Conservation (phyloP, 129 eudicot genomes). For the Calendula officinalis region DNA sequence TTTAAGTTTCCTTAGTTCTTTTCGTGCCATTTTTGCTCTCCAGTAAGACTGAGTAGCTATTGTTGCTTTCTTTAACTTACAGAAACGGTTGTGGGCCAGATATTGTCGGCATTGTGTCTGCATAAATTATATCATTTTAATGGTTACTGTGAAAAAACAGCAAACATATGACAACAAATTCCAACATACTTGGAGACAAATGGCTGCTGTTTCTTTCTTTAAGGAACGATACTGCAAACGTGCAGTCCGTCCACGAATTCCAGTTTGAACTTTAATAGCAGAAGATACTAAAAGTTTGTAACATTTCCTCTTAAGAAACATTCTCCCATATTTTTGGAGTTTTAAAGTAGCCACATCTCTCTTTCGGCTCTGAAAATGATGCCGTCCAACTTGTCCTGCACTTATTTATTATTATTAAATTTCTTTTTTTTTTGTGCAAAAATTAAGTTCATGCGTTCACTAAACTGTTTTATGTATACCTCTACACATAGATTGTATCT, state of each 20-base stretch:
- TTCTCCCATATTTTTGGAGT: conserved; percentile 65
- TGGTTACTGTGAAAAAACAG: too few relatives aligned
- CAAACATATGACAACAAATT: neutral
- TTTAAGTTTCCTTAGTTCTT: conserved; percentile 70
- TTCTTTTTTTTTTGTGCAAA: neutral
- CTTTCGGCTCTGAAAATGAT: conserved; percentile 45
- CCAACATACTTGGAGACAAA: conserved; percentile 58
- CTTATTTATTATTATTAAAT: conserved; percentile 3
- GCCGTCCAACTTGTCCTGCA: conserved; percentile 67
- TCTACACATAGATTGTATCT: conserved; percentile 65
- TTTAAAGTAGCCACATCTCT: conserved; percentile 64
- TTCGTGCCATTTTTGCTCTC: conserved; percentile 64
- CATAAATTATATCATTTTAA: too few relatives aligned
- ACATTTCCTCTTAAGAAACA: conserved; percentile 56
- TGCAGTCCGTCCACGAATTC: conserved; percentile 72
- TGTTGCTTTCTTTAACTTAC: conserved; percentile 54
- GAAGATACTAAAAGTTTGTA: conserved; percentile 44
- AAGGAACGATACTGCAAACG: conserved; percentile 50
- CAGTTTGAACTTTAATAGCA: conserved; percentile 56
- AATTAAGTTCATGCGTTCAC: conserved; percentile 4
- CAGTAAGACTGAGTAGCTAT: conserved; percentile 67
- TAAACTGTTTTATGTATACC: conserved; percentile 35
- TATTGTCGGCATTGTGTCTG: conserved; percentile 66
- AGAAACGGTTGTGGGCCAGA: conserved; percentile 42
- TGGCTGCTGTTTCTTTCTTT: conserved; percentile 55